A percentile compares a stretch with the other conserved stretches of the same genome.
Conservation (phyloP, 768 basidiomycete genomes). For the Lactifluus subvellereus region DNA sequence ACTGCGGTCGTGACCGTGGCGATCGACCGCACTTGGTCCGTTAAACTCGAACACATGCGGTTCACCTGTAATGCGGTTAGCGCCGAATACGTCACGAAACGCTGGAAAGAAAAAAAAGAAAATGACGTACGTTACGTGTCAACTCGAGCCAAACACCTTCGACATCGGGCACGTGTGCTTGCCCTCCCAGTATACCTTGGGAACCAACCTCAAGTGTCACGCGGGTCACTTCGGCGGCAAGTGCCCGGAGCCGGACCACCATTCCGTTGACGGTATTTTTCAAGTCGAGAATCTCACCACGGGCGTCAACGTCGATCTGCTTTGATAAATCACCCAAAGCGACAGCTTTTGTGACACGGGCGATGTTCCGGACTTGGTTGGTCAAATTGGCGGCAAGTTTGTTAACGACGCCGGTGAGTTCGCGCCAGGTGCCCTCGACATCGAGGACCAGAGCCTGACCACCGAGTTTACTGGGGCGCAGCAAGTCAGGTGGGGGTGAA, state of each 20-base stretch:
- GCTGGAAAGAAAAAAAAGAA: slow-evolving; percentile 1
- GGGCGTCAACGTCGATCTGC: slow-evolving; percentile 82
- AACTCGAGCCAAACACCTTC: slow-evolving; percentile 81
- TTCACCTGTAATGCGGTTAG: slow-evolving; percentile 46
- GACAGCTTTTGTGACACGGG: slow-evolving; percentile 59
- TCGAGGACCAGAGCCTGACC: slow-evolving; percentile 82
- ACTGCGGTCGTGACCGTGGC: slow-evolving; percentile 82
- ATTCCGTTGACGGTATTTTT: slow-evolving; percentile 52
- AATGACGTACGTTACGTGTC: slow-evolving; percentile 54
- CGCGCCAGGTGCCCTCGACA: slow-evolving; percentile 81
- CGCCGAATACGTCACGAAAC: neutral
- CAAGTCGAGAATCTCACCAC: slow-evolving; percentile 81
- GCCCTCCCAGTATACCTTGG: slow-evolving; percentile 81
- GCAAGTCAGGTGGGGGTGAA: slow-evolving; percentile 11
- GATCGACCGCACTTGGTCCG: slow-evolving; percentile 72
- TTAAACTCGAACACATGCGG: slow-evolving; percentile 70
- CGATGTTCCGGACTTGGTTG: slow-evolving; percentile 46
- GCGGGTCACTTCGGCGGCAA: slow-evolving; percentile 75
- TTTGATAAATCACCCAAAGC: slow-evolving; percentile 83
- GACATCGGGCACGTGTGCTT: slow-evolving; percentile 79
- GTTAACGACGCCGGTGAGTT: slow-evolving; percentile 74
- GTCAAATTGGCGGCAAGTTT: slow-evolving; percentile 71
- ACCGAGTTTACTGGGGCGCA: slow-evolving; percentile 52
- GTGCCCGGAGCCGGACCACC: slow-evolving; percentile 44
- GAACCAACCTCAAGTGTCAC: slow-evolving; percentile 79